phyloP scores from a whole-genome alignment of 2,329 filamentous ascomycete genomes.

The Trichophyton mentagrophytes region DNA sequence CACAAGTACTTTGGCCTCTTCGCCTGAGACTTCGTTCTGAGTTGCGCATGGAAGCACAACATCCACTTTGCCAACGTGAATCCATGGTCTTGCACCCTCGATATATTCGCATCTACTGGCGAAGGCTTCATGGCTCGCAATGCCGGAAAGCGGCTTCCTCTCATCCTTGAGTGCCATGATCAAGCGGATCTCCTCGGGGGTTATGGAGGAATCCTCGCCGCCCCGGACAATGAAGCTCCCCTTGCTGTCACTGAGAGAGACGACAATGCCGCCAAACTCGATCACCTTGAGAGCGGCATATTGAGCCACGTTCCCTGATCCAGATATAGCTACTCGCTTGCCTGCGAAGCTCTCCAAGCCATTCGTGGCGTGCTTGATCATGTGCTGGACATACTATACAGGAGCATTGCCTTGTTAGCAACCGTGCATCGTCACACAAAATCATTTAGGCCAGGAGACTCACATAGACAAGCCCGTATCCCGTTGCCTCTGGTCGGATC shows the following conservation, averaged over 20 bases:
- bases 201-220: slow-evolving; percentile 51
- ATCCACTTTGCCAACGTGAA: slow-evolving; percentile 78
- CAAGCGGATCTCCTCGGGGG: slow-evolving; percentile 60
- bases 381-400: slow-evolving; percentile 68
- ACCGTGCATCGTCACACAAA: neutral
- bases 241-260: slow-evolving; percentile 88
- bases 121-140: slow-evolving; percentile 45
- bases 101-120: slow-evolving; percentile 69
- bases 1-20: slow-evolving; percentile 76
- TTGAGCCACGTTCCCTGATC: slow-evolving; percentile 95
- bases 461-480: slow-evolving; percentile 86
- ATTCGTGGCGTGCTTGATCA: slow-evolving; percentile 71
- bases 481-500: slow-evolving; percentile 93
- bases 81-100: slow-evolving; percentile 78
- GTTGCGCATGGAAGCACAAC: slow-evolving; percentile 86
- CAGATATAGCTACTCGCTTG: slow-evolving; percentile 91
- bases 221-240: slow-evolving; percentile 65
- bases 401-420: slow-evolving; percentile 3
- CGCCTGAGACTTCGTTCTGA: slow-evolving; percentile 90
- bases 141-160: slow-evolving; percentile 66
- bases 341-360: slow-evolving; percentile 74
- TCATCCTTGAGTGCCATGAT: slow-evolving; percentile 80
- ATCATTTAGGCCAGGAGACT: slow-evolving; percentile 18
- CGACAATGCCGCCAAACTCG: slow-evolving; percentile 82
- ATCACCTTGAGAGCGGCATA: slow-evolving; percentile 94